phyloP scores from a whole-genome alignment of 495 filamentous ascomycete species.

The Apodospora peruviana region DNA sequence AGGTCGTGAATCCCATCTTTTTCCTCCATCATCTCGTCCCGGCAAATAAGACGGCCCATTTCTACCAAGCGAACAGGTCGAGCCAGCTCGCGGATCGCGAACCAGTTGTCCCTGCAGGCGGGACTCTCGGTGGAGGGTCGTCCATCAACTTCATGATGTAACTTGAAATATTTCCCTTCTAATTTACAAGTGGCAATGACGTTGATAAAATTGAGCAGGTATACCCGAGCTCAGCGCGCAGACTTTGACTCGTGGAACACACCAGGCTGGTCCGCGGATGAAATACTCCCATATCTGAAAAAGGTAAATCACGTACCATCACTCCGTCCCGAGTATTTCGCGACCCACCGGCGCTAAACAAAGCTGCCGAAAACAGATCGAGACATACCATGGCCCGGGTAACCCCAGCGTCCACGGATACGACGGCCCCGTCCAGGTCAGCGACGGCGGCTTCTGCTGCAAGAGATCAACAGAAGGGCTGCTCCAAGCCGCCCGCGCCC shows the following conservation, averaged over 20 bases:
- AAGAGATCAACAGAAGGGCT: slow-evolving; percentile 33
- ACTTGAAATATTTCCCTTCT: background rate
- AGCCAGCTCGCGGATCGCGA: slow-evolving; percentile 42
- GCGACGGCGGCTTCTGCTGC: slow-evolving; percentile 30
- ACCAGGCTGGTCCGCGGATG: slow-evolving; percentile 47
- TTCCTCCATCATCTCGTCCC: slow-evolving; percentile 30
- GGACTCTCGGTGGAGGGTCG: slow-evolving; percentile 53
- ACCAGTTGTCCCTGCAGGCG: slow-evolving; percentile 47
- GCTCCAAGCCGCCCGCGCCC: slow-evolving; percentile 30
- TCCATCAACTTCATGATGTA: slow-evolving; percentile 57
- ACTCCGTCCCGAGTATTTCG: background rate
- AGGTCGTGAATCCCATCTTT: slow-evolving; percentile 37
- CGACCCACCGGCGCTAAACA: too few relatives aligned
- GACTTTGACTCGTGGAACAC: slow-evolving; percentile 53
- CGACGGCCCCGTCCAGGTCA: slow-evolving; percentile 45
- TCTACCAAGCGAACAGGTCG: slow-evolving; percentile 27
- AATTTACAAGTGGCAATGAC: background rate
- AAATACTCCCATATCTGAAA: slow-evolving; percentile 45
- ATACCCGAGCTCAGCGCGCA: slow-evolving; percentile 29
- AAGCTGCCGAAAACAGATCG: slow-evolving; percentile 28
- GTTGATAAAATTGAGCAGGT: background rate
- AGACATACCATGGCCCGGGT: slow-evolving; percentile 42
- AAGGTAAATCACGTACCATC: slow-evolving; percentile 32
- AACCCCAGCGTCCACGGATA: slow-evolving; percentile 35
- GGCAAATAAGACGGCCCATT: slow-evolving; percentile 26